Base-by-base conservation (phyloP, 805 yeast species). In the Komagataella pseudopastoris region DNA sequence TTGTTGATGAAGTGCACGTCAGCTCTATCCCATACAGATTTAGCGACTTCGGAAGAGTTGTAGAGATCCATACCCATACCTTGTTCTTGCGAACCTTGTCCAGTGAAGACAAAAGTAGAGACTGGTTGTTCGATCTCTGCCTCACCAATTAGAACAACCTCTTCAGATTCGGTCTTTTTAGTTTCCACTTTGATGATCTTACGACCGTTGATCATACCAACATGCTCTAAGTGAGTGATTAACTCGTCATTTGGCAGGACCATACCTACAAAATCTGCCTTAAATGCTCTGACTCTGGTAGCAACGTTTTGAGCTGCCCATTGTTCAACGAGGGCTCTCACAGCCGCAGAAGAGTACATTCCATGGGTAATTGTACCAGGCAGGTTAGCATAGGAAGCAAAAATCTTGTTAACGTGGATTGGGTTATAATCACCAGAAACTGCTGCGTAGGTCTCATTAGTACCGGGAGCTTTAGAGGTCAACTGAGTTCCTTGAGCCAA, bases 51-150 rank as follows among this genome's bases (percentile, higher is more conserved):
- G 50, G 96, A 86, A 46, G 85, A 77, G 58, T 82, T 83, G 70
- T 93, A 93, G 66, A 93, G 78, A 69, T 93, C 99, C 99, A 93
- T 93, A 77, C 99, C 99, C 99, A 93, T 93, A 68, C 97, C 97
- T 75, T 95, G 99, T 71, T 95, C 99, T 72, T 93, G 99, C 55
- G 99, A 91, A 69, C 99, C 99, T 77, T 93, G 99, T 66, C 99
- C 99, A 58, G 99, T 93, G 74, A 95, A 93, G 53, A 93, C 96
- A 67, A 87, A 93, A 18, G 99, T 85, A 47, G 98, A 87, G 51
- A 84, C 85, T 39, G 99, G 99, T 74, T 93, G 99, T 61, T 93
- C 98, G 63, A 95, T 90, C 74, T 93, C 99, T 52, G 99, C 99
- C 74, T 88, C 96, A 72, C 98, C 99, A 51, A 77, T 68, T 60